Conservation (phyloP, 1,284 basidiomycete species). For the Microbotryum intermedium region DNA sequence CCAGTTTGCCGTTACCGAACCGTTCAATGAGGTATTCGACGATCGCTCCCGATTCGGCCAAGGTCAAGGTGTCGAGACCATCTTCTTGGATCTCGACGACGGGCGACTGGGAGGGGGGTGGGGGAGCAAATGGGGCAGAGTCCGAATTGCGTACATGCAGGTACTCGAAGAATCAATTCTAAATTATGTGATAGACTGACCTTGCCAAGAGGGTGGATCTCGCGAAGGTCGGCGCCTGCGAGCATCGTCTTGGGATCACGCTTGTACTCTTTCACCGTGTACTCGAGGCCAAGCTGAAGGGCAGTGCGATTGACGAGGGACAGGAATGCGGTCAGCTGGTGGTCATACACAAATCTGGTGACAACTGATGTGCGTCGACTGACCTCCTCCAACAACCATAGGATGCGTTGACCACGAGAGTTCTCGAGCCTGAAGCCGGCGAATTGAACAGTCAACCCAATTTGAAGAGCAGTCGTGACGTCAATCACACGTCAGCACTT, state of each 20-base stretch:
- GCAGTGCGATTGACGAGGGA: no score
- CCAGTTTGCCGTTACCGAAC: slow-evolving; percentile 24
- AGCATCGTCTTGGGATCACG: slow-evolving; percentile 21
- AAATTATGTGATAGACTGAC: background rate
- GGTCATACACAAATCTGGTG: no score
- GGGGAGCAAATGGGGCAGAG: no score
- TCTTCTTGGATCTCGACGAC: slow-evolving; percentile 12
- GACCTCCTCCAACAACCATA: slow-evolving; percentile 32
- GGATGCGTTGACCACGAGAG: slow-evolving; percentile 30
- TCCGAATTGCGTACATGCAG: no score
- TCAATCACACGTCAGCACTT: background rate
- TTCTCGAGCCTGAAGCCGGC: slow-evolving; percentile 24
- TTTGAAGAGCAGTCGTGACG: no score
- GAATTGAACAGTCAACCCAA: no score
- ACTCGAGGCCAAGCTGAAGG: slow-evolving; percentile 17
- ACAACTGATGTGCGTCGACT: background rate
- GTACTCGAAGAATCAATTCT: background rate
- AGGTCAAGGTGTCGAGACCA: background rate
- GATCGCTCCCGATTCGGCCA: slow-evolving; percentile 30
- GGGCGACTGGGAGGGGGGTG: slow-evolving; percentile 8
- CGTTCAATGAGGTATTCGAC: slow-evolving; percentile 30
- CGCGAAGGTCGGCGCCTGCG: slow-evolving; percentile 19
- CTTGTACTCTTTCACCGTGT: slow-evolving; percentile 28
- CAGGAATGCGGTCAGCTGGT: background rate
- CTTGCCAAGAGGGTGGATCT: slow-evolving; percentile 28